Evolutionary conservation across 495 filamentous ascomycete genomes (phyloP).

Genomic region (Terfezia boudieri): DNA sequence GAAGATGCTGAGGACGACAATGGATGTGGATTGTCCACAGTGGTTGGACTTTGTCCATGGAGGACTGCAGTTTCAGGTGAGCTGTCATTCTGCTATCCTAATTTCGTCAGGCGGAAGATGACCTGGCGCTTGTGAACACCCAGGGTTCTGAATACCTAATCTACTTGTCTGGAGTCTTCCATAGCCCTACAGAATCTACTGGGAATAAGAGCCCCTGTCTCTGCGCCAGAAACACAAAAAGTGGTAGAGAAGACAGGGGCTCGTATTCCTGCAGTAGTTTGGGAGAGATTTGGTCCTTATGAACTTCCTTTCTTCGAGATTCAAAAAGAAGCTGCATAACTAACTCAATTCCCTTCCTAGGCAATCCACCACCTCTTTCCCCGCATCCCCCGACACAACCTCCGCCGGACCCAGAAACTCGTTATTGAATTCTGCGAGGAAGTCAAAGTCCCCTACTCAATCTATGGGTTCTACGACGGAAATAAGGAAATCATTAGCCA

Average conservation of each 20-base stretch:
- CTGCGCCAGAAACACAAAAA: no score
- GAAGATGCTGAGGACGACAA: constrained; percentile 90
- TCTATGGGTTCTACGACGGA: constrained; percentile 84
- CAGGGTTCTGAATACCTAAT: no score
- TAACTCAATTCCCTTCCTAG: background rate
- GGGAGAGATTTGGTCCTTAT: no score
- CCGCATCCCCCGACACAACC: constrained; percentile 84
- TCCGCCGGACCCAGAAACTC: constrained; percentile 57
- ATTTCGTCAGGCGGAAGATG: no score
- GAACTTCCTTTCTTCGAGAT: no score
- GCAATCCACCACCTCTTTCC: constrained; percentile 89
- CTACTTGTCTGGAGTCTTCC: no score
- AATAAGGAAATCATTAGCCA: constrained; percentile 71
- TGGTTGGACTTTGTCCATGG: constrained; percentile 97
- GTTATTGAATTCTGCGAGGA: constrained; percentile 80
- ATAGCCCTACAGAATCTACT: no score
- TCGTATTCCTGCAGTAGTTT: no score
- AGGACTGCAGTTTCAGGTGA: constrained; percentile 70
- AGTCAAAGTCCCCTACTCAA: constrained; percentile 76
- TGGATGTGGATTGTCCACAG: constrained; percentile 87
- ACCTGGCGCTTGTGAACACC: no score
- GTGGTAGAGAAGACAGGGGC: no score
- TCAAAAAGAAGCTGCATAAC: no score
- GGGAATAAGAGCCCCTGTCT: no score
- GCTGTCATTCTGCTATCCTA: background rate